A percentile compares a stretch with the other conserved stretches of the same genome.
Conservation (phyloP, 495 filamentous ascomycete genomes). For the Podospora anserina region DNA sequence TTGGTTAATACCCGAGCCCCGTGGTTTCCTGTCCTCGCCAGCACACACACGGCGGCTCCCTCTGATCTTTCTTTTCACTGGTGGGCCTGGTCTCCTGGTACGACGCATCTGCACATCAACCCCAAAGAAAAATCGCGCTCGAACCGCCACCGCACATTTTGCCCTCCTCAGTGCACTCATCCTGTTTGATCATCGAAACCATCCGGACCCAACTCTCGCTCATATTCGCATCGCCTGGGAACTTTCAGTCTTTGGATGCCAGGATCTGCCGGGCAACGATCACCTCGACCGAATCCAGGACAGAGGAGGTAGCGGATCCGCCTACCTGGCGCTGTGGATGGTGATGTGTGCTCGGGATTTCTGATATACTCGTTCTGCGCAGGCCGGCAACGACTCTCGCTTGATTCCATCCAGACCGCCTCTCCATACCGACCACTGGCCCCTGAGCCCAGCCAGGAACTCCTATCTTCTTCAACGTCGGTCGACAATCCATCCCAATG, state of each 20-base stretch:
- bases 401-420: neutral
- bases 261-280: conserved; percentile 31
- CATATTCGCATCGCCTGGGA: neutral
- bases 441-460: conserved; percentile 15
- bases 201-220: neutral
- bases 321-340: conserved; percentile 21
- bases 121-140: conserved; percentile 19
- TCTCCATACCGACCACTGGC: conserved; percentile 6
- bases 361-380: conserved; percentile 21
- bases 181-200: conserved; percentile 34
- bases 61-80: conserved; percentile 37
- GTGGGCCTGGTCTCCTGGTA: conserved; percentile 27
- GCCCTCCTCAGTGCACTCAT: conserved; percentile 12
- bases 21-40: conserved; percentile 14
- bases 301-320: conserved; percentile 23
- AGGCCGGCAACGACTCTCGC: conserved; percentile 20
- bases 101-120: conserved; percentile 25
- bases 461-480: conserved; percentile 9
- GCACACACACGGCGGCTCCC: conserved; percentile 16
- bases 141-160: conserved; percentile 16
- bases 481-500: conserved; percentile 45
- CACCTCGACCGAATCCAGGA: conserved; percentile 23
- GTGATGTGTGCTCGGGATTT: conserved; percentile 22
- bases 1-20: conserved; percentile 18
- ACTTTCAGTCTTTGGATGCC: neutral